These are phyloP conservation scores for Hirsutella minnesotensis DNA, from an alignment of 2,329 filamentous ascomycete genomes.

Conservation along the genomic window DNA sequence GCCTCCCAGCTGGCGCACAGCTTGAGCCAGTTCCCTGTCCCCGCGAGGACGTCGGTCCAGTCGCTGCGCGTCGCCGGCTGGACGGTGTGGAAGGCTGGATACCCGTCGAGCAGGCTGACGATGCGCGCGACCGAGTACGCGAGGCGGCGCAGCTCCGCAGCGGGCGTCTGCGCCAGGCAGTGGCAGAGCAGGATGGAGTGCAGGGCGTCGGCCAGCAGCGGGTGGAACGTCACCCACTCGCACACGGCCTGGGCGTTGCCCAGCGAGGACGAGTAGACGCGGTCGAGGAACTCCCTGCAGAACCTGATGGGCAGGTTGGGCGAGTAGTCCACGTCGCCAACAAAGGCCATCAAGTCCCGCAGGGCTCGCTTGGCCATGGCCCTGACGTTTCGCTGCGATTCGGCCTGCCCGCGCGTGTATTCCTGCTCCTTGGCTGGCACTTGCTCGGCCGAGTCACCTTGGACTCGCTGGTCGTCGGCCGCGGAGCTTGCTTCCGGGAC, in stretches of 20 bases:
- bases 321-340: slow-evolving; percentile 68
- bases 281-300: slow-evolving; percentile 43
- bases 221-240: slow-evolving; percentile 55
- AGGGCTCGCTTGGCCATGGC: slow-evolving; percentile 64
- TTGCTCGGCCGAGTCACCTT: slow-evolving; percentile 4
- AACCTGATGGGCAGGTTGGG: slow-evolving; percentile 52
- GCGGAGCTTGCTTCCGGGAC: neutral
- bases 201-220: slow-evolving; percentile 65
- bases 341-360: slow-evolving; percentile 60
- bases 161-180: slow-evolving; percentile 65
- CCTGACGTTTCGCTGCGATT: slow-evolving; percentile 53
- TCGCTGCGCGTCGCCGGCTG: slow-evolving; percentile 62
- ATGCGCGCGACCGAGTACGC: slow-evolving; percentile 73
- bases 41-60: slow-evolving; percentile 65
- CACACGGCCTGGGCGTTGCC: slow-evolving; percentile 24
- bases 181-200: slow-evolving; percentile 71
- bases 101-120: slow-evolving; percentile 62
- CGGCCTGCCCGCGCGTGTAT: slow-evolving; percentile 8
- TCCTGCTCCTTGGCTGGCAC: slow-evolving; percentile 5
- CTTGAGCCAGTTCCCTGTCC: slow-evolving; percentile 57
- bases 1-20: slow-evolving; percentile 56
- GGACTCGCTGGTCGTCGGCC: neutral
- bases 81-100: slow-evolving; percentile 66
- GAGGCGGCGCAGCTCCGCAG: slow-evolving; percentile 67
- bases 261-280: slow-evolving; percentile 44